phyloP scores from a whole-genome alignment of 2,329 filamentous ascomycete genomes.

The Colletotrichum tropicicola region DNA sequence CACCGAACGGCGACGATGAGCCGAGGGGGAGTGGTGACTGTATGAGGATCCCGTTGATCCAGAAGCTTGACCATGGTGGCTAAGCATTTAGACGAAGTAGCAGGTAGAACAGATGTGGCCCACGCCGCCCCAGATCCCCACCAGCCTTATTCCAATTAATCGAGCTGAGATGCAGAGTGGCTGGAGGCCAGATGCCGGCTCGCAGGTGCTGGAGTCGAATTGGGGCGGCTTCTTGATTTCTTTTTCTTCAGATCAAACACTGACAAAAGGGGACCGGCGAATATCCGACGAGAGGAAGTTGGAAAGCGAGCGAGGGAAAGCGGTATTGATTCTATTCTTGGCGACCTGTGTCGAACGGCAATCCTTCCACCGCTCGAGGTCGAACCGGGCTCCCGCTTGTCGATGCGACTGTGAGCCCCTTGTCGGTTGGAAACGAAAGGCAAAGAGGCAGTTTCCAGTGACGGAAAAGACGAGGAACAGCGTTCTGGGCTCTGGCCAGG shows the following conservation, averaged over 20 bases:
- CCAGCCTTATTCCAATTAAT: neutral
- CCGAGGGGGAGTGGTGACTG: neutral
- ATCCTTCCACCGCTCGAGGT: neutral
- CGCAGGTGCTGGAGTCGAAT: neutral
- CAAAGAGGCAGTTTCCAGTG: neutral
- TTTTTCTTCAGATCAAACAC: conserved; percentile 19
- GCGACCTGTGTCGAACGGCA: neutral
- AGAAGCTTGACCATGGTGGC: conserved; percentile 9
- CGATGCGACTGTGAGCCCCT: conserved; percentile 3
- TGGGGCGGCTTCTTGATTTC: neutral
- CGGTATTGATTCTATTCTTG: conserved; percentile 23
- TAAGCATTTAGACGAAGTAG: conserved; percentile 29
- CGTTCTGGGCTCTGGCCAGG: neutral
- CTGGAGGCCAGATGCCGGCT: conserved; percentile 9
- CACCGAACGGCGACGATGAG: conserved; percentile 8
- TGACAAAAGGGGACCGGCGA: conserved; percentile 8
- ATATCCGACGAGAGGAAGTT: conserved; percentile 15
- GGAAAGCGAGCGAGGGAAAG: neutral
- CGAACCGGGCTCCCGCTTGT: neutral
- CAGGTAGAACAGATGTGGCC: conserved; percentile 3
- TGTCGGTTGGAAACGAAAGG: conserved; percentile 16
- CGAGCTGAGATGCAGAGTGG: neutral
- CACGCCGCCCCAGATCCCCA: conserved; percentile 6
- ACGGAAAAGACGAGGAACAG: neutral
- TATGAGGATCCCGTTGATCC: neutral